Conservation (phyloP, 2,329 filamentous ascomycete species). For the Fusarium multiceps region DNA sequence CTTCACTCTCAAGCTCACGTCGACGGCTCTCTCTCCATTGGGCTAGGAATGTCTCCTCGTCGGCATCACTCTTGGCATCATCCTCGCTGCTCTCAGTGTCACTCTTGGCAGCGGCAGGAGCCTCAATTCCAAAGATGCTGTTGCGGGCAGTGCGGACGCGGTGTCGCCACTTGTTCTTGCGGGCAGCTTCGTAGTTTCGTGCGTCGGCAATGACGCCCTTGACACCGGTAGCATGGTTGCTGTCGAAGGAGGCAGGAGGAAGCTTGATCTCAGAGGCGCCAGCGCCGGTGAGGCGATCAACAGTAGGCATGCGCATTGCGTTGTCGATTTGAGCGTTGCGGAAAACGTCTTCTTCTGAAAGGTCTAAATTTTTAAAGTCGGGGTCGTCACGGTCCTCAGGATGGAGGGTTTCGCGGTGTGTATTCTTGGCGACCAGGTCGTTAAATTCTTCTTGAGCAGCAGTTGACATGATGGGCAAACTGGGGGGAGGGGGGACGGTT, state of each 20-base stretch:
- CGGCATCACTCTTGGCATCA: slow-evolving; percentile 62
- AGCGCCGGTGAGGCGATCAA: slow-evolving; percentile 54
- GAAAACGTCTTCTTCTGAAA: slow-evolving; percentile 67
- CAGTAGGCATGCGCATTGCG: slow-evolving; percentile 72
- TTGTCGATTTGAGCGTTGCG: slow-evolving; percentile 68
- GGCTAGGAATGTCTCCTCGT: slow-evolving; percentile 84
- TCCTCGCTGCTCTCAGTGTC: slow-evolving; percentile 61
- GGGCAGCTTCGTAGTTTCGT: slow-evolving; percentile 77
- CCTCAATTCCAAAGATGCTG: slow-evolving; percentile 64
- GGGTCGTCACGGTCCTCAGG: slow-evolving; percentile 69
- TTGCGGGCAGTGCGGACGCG: slow-evolving; percentile 64
- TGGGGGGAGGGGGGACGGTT: slow-evolving; percentile 28
- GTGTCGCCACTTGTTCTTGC: slow-evolving; percentile 65
- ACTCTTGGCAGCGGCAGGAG: slow-evolving; percentile 46
- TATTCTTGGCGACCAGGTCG: slow-evolving; percentile 68
- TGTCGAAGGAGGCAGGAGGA: slow-evolving; percentile 71
- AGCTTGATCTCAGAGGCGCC: slow-evolving; percentile 65
- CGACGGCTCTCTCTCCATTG: slow-evolving; percentile 86
- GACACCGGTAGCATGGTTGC: slow-evolving; percentile 79
- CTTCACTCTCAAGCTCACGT: slow-evolving; percentile 77
- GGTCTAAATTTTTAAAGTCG: slow-evolving; percentile 60
- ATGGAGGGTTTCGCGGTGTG: slow-evolving; percentile 59
- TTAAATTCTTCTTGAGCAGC: slow-evolving; percentile 76
- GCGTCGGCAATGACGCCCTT: slow-evolving; percentile 91
- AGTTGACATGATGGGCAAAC: slow-evolving; percentile 63